Evolutionary conservation across 805 yeast genomes (phyloP), one percentile per base, ranked within the genome.

Genomic region (Lachancea sp.): DNA sequence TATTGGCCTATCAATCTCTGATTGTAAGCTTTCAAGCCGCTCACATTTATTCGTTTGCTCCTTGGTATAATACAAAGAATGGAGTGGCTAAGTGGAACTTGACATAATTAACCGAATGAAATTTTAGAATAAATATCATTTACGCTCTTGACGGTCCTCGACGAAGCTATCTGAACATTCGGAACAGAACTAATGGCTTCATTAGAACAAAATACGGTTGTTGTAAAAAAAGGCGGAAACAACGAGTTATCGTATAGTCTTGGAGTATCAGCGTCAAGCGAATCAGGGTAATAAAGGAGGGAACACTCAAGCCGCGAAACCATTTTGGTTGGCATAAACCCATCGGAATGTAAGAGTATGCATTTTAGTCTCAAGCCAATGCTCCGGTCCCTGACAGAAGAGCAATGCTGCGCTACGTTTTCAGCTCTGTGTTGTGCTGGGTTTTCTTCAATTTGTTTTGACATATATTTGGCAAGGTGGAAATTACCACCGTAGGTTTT

Each of bases 261-360:
- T 45, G 81, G 75, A 13, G 97, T 95, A 54, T 90, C 97, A 2
- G 95, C 81, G 58, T 90, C 95, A 43, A 80, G 74, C 1, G 97
- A 85, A 63, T 92, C 97, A 0, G 98, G 97, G 59, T 96, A 87
- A 54, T 84, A 83, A 50, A 85, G 68, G 43, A 86, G 69, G 2
- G 97, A 88, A 1, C 83, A 74, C 57, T 86, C 94, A 49, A 90
- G 68, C 50, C 58, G 62, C 24, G 59, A 43, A 17, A 49, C 46
- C 54, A 55, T 55, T 17, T 41, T 45, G n/a, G 46, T 44, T 17
- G 63, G 54, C 59, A 61, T 54, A 29, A 54, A 56, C 9, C 48
- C 45, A 38, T 50, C 47, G 9, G 64, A 63, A 38, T 60, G 63
- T 34, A 56, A 36, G 11, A 60, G 29, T 4, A 48, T 49, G 34